These are phyloP conservation scores for Apiotrichum gracile DNA, from an alignment of 1,284 basidiomycete genomes.

Conservation along the genomic window DNA sequence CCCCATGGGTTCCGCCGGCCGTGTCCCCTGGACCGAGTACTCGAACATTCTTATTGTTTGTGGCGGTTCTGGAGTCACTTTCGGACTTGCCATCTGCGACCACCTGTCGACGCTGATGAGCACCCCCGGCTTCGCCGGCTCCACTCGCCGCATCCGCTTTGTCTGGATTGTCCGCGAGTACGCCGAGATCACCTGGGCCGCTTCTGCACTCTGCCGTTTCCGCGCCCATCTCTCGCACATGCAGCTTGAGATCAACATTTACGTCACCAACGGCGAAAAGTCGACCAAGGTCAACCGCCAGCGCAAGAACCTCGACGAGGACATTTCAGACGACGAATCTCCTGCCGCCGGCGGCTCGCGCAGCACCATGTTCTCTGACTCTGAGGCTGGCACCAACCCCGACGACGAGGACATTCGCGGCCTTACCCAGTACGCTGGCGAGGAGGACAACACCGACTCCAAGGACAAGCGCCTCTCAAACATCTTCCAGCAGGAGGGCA, in stretches of 20 bases:
- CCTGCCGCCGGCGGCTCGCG: neutral
- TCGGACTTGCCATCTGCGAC: slow-evolving; percentile 67
- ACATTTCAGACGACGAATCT: neutral
- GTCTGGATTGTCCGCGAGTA: slow-evolving; percentile 81
- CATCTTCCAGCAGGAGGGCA: slow-evolving; percentile 62
- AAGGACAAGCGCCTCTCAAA: slow-evolving; percentile 60
- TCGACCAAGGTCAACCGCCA: neutral
- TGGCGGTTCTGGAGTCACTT: slow-evolving; percentile 75
- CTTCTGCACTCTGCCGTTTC: slow-evolving; percentile 62
- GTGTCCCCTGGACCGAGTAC: slow-evolving; percentile 62
- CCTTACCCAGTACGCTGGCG: slow-evolving; percentile 74
- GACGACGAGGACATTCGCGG: slow-evolving; percentile 48
- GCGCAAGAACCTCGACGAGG: neutral
- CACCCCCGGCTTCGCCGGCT: slow-evolving; percentile 33
- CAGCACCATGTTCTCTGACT: neutral
- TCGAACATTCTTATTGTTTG: slow-evolving; percentile 64
- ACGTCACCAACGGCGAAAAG: slow-evolving; percentile 57
- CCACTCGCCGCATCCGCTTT: slow-evolving; percentile 62
- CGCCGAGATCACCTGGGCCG: slow-evolving; percentile 76
- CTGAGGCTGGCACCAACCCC: neutral
- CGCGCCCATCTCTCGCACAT: slow-evolving; percentile 57
- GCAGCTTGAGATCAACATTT: slow-evolving; percentile 69
- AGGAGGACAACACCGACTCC: slow-evolving; percentile 64
- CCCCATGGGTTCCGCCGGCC: slow-evolving; percentile 66
- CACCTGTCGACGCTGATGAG: slow-evolving; percentile 60